Percentiles rank a stretch among this genome's conserved stretches.
These are phyloP conservation scores for Sugiyamaella pinicola DNA, from an alignment of 1,139 yeast genomes.

Conservation along the genomic window DNA sequence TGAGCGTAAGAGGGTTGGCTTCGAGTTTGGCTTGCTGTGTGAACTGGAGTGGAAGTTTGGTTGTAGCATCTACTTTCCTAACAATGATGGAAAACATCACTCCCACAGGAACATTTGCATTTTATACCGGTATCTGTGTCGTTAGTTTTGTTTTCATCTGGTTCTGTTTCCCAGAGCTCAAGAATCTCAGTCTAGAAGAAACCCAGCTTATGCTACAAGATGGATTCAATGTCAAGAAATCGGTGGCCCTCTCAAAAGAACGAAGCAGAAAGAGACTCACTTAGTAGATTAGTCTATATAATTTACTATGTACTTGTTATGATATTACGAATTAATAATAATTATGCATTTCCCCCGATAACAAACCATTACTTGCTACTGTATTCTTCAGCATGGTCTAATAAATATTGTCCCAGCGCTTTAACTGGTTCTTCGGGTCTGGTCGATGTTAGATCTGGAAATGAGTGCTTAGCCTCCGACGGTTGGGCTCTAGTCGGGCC, in stretches of 20 bases:
- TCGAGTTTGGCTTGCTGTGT: conserved; percentile 90
- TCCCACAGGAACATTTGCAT: conserved; percentile 90
- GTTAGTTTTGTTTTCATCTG: conserved; percentile 70
- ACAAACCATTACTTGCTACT: conserved; percentile 1
- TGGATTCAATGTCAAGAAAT: conserved; percentile 82
- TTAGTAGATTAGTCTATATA: background rate
- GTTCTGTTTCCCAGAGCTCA: conserved; percentile 88
- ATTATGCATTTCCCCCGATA: conserved; percentile 12
- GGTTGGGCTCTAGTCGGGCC: no score
- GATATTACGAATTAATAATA: conserved; percentile 17
- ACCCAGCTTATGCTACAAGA: conserved; percentile 75
- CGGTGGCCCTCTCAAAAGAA: conserved; percentile 45
- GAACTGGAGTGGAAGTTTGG: conserved; percentile 94
- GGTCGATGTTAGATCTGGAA: conserved; percentile 12
- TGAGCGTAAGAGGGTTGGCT: conserved; percentile 89
- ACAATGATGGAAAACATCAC: conserved; percentile 93
- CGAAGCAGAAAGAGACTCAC: background rate
- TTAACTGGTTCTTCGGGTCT: conserved; percentile 69
- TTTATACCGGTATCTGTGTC: conserved; percentile 80
- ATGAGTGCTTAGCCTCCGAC: no score
- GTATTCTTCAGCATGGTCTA: conserved; percentile 40
- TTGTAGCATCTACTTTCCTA: conserved; percentile 86
- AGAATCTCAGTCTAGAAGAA: conserved; percentile 88
- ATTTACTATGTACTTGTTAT: conserved; percentile 11
- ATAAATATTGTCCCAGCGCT: conserved; percentile 70